phyloP scores from a whole-genome alignment of 176 grass and related monocot genomes.

The Hsuehochloa calcarea region DNA sequence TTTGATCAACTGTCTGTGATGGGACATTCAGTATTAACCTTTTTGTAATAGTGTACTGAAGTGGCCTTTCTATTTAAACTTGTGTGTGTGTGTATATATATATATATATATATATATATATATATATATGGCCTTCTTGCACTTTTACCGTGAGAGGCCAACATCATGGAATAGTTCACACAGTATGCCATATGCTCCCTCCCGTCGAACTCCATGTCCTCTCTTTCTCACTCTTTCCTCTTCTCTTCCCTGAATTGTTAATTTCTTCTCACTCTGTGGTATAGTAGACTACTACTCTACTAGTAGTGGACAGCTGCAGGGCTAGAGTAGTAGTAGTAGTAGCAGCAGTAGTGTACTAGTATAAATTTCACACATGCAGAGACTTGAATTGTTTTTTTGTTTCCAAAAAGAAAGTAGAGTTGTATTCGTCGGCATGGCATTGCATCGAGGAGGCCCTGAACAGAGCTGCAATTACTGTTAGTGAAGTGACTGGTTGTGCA shows the following conservation, averaged over 20 bases:
- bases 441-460: slow-evolving; percentile 35
- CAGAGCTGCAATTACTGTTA: slow-evolving; percentile 53
- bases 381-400: slow-evolving; percentile 29
- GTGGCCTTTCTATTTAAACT: slow-evolving; percentile 23
- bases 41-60: too few species aligned
- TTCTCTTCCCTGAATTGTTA: slow-evolving; percentile 5
- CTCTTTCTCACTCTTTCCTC: neutral
- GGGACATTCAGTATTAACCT: too few species aligned
- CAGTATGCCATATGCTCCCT: neutral
- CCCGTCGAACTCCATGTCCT: neutral
- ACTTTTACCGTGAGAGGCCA: slow-evolving; percentile 27
- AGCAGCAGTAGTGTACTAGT: neutral
- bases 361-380: slow-evolving; percentile 30
- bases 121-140: neutral
- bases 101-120: too few species aligned
- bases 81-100: neutral
- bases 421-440: neutral
- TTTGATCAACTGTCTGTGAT: too few species aligned
- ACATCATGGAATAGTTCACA: slow-evolving; percentile 35
- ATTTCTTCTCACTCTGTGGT: neutral
- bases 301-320: slow-evolving; percentile 13
- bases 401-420: neutral
- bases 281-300: neutral
- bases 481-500: slow-evolving; percentile 84
- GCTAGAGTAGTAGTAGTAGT: neutral